These are phyloP conservation scores for Linderina pennispora DNA, from an alignment of 192 early-diverging fungal species.

Conservation along the genomic window DNA sequence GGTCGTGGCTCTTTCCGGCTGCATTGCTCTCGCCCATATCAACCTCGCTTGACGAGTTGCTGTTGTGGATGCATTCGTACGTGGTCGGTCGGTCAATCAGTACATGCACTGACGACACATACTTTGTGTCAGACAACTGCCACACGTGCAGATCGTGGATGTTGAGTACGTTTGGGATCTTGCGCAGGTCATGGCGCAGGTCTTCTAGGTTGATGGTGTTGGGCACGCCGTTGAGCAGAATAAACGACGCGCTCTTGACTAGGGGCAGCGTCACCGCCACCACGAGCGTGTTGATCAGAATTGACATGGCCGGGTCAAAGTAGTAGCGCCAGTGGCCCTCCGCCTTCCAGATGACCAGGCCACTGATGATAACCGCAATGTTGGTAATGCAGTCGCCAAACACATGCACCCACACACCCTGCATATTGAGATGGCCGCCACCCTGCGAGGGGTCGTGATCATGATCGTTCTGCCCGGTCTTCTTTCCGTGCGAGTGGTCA, in stretches of 20 bases:
- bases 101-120: slow-evolving; percentile 79
- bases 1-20: not conserved
- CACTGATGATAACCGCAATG: slow-evolving; percentile 77
- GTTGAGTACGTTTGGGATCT: slow-evolving; percentile 59
- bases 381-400: slow-evolving; percentile 85
- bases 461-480: slow-evolving; percentile 9
- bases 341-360: slow-evolving; percentile 69
- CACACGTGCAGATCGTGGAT: slow-evolving; percentile 93
- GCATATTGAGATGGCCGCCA: slow-evolving; percentile 58
- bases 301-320: slow-evolving; percentile 77
- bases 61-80: slow-evolving; percentile 44
- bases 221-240: slow-evolving; percentile 82
- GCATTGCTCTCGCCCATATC: slow-evolving; percentile 4
- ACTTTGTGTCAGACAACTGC: slow-evolving; percentile 81
- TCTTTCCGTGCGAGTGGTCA: slow-evolving; percentile 34
- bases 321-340: slow-evolving; percentile 68
- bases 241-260: slow-evolving; percentile 61
- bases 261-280: slow-evolving; percentile 52
- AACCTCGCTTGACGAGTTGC: slow-evolving; percentile 19
- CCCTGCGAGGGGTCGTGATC: slow-evolving; percentile 7
- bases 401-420: slow-evolving; percentile 82
- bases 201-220: slow-evolving; percentile 54
- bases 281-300: slow-evolving; percentile 49
- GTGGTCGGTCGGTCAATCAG: slow-evolving; percentile 48
- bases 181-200: slow-evolving; percentile 56